Base-by-base conservation (phyloP, 2,329 filamentous ascomycete species). In the Colletotrichum coccodes region DNA sequence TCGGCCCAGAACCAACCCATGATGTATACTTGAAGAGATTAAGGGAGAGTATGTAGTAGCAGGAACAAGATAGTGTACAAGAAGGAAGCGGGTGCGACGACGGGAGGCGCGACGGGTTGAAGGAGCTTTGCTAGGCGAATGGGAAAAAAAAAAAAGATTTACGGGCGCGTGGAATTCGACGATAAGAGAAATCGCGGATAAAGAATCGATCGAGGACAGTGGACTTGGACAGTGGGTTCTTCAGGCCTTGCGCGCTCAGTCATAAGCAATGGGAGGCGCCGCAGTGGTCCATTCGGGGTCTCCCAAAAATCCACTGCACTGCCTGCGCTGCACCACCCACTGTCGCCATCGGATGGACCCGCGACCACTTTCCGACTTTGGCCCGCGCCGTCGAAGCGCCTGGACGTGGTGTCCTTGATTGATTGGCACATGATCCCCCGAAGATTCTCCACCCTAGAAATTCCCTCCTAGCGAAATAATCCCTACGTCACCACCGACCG, bases 1-100 rank as follows among this genome's bases (percentile, higher is more conserved):
- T 90, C 88, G 70, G 87, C 86, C 88, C 88, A 90, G 74, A 90
- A 90, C 88, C 88, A 90, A 72, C 88, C 88, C 88, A 90, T 90
- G 67, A 42, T 71, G 70, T 72, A 57, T 59, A 53, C 28, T 42
- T 7, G 47, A 16, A 40, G 1, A 40, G 14, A 50, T 63, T 62
- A 50, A 32, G 28, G 12, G 6, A 50, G 6, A 47, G 16, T 44
- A 44, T 9, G 12, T 26, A 40, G n/a, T 40, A 2, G 6, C 11
- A 57, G 54, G 26, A 64, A 12, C 54, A 60, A 14, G 9, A 6
- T 50, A 49, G 34, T 34, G 54, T 68, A 60, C 40, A 65, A 49
- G 40, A 60, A 28, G 3, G 32, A 7, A 21, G 7, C 32, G 26
- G 9, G n/a, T 8, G 38, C 64, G 30, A 38, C 34, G 7, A 21